These are phyloP conservation scores for Globisporangium parvum DNA, from an alignment of 352 stramenopile genomes.

Conservation along the genomic window DNA sequence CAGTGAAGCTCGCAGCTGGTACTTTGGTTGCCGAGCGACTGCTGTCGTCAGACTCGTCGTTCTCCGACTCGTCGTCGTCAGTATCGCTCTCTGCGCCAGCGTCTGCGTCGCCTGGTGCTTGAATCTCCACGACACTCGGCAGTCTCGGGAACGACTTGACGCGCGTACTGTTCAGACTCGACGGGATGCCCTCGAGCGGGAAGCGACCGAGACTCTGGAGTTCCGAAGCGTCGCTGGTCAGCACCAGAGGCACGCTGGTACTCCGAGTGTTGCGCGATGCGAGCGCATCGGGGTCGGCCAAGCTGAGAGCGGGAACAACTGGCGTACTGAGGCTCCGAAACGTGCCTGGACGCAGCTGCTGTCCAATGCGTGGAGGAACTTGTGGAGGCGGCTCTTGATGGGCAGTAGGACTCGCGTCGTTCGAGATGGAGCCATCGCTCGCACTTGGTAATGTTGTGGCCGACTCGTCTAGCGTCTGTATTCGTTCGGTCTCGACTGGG, in stretches of 20 bases:
- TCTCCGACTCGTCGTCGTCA: conserved; percentile 7
- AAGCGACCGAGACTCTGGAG: conserved; percentile 4
- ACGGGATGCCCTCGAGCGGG: conserved; percentile 1
- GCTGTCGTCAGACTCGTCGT: conserved; percentile 10
- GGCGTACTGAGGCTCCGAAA: conserved; percentile 25
- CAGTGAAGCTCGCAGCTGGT: not conserved
- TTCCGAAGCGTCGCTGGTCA: conserved; percentile 6
- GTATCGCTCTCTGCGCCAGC: conserved; percentile 1
- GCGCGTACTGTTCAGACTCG: not conserved
- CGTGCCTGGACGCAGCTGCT: not conserved
- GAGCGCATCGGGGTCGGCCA: not conserved
- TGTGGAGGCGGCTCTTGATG: not conserved
- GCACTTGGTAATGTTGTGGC: too few species aligned
- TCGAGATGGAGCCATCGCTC: too few species aligned
- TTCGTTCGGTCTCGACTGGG: not conserved
- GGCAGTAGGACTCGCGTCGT: not conserved
- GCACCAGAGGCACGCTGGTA: conserved; percentile 20
- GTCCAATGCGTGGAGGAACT: not conserved
- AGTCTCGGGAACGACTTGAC: conserved; percentile 9
- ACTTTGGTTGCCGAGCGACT: not conserved
- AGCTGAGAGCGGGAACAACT: not conserved
- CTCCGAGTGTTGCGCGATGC: conserved; percentile 10
- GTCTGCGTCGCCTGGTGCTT: conserved; percentile 11
- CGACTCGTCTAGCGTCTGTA: not conserved
- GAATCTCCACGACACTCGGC: conserved; percentile 14